Conservation (phyloP, 2,329 filamentous ascomycete genomes). For the Ustulina deusta region DNA sequence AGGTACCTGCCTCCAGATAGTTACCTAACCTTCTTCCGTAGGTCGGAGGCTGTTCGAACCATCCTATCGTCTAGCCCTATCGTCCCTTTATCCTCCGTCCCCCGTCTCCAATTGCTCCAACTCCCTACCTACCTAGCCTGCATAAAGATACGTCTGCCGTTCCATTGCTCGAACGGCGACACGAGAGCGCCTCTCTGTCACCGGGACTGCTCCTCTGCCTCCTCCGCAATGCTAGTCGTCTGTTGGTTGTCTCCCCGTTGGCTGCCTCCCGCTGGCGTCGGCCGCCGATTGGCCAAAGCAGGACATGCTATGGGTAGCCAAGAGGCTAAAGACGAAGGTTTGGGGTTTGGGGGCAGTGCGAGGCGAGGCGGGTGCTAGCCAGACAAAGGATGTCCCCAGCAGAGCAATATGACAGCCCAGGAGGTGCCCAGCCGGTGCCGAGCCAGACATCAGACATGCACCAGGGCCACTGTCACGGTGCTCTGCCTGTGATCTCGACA, state of each 20-base stretch:
- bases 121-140: conserved; percentile 8
- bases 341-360: conserved; percentile 29
- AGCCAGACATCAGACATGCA: conserved; percentile 16
- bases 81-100: conserved; percentile 1
- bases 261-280: conserved; percentile 24
- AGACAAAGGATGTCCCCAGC: conserved; percentile 7
- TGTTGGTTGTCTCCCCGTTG: conserved; percentile 35
- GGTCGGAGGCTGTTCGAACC: conserved; percentile 1
- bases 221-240: neutral
- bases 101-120: neutral
- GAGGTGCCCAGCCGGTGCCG: neutral
- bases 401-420: conserved; percentile 4
- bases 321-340: conserved; percentile 20
- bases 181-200: conserved; percentile 5
- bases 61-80: neutral
- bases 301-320: conserved; percentile 19
- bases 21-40: neutral
- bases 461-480: neutral
- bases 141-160: conserved; percentile 19
- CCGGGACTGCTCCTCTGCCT: neutral
- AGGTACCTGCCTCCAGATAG: neutral
- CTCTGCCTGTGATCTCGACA: conserved; percentile 24
- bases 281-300: conserved; percentile 25
- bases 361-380: conserved; percentile 19
- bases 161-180: conserved; percentile 10